Evolutionary conservation across 2,329 filamentous ascomycete species (phyloP), one percentile per base, ranked within the genome.

Genomic region (Aspergillus latus): DNA sequence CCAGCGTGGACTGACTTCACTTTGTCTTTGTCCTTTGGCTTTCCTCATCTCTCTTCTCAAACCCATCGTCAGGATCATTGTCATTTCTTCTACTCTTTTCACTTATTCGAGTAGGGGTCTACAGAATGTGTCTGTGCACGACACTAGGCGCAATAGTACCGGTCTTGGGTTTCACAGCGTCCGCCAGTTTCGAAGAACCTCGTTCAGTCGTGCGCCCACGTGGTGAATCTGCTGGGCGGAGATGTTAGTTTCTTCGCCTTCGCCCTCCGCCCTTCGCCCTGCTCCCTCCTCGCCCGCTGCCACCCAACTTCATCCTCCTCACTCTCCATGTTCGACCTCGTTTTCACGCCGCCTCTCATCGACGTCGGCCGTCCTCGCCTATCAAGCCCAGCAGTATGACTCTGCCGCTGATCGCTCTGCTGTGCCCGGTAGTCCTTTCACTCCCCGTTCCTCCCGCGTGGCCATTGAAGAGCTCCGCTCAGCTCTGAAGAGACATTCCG

Each of bases 201-300:
- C 66, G 65, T 72, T 65, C 63, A 72, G 62, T 72, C 64, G 63
- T 71, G 64, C 65, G 63, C 70, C 70, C 69, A 72, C 70, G 71
- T 73, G 70, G 68, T 70, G 65, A 60, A 60, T 60, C 66, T 65
- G 63, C 64, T 65, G 63, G 63, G 63, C 64, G 63, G 63, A 66
- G 58, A 75, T 76, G 72, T 69, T 75, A 65, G 67, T 72, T 58
- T 75, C 74, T 29, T 76, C 74, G 57, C 72, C 74, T 42, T 76
- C 74, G 54, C 72, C 74, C 28, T 71, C 73, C 58, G 67, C 72
- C 50, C 64, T 76, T 60, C 73, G 71, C 59, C 64, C 66, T 56
- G 66, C 69, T 32, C 60, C 64, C 52, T 65, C 61, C 50, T 65
- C 66, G 54, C 59, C 67, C 57, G 59, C 66, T 45, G 56, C 56